phyloP scores from a whole-genome alignment of 768 basidiomycete genomes.

The Pisolithus sp. region DNA sequence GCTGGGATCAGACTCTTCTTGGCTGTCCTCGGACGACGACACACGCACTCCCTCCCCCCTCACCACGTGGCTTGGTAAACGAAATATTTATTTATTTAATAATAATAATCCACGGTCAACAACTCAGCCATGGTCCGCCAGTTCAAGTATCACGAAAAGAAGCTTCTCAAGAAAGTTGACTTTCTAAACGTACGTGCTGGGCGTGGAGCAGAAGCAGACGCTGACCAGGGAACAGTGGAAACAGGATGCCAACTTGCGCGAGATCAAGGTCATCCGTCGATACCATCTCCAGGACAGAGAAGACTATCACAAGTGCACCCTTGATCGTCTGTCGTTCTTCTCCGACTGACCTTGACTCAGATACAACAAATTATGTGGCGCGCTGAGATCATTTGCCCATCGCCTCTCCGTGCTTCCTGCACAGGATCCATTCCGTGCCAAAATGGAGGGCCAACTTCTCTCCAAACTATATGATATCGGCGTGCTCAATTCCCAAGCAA shows the following conservation, averaged over 20 bases:
- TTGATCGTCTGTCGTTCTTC: not conserved
- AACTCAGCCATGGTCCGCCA: slow-evolving; percentile 72
- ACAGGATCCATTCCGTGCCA: slow-evolving; percentile 79
- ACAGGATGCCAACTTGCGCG: slow-evolving; percentile 84
- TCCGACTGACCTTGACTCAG: slow-evolving; percentile 27
- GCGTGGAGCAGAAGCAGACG: not conserved
- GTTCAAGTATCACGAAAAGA: slow-evolving; percentile 95
- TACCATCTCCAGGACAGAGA: slow-evolving; percentile 95
- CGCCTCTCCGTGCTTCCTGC: slow-evolving; percentile 81
- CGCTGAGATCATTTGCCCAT: slow-evolving; percentile 79
- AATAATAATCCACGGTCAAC: not conserved
- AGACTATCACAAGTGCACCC: slow-evolving; percentile 79
- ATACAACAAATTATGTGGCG: slow-evolving; percentile 94
- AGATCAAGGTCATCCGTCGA: slow-evolving; percentile 89
- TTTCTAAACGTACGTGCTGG: slow-evolving; percentile 71
- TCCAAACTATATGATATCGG: slow-evolving; percentile 98
- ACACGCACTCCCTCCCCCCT: too few relatives aligned
- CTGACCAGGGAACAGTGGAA: slow-evolving; percentile 66
- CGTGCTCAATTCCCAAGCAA: slow-evolving; percentile 77
- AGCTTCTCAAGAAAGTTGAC: slow-evolving; percentile 92
- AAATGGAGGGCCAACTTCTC: slow-evolving; percentile 82
- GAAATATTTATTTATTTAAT: not conserved
- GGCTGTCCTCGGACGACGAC: too few relatives aligned
- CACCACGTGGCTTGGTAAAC: slow-evolving; percentile 20
- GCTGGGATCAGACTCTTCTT: too few relatives aligned